Percentiles rank a stretch among this genome's conserved stretches.
phyloP scores from a whole-genome alignment of 1,139 yeast species.

The Meyerozyma sp. region DNA sequence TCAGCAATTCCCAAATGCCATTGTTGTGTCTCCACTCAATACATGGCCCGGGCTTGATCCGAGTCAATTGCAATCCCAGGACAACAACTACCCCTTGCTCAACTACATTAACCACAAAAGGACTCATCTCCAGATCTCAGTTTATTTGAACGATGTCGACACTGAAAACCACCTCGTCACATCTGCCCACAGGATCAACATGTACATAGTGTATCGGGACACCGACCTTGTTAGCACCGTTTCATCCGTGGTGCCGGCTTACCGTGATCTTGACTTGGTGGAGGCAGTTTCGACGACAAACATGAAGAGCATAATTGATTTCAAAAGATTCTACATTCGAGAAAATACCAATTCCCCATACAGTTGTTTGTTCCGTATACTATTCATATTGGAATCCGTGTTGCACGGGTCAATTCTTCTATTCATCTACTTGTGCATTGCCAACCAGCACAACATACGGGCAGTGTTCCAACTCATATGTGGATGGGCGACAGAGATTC shows the following conservation, averaged over 20 bases:
- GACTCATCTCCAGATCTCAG: not conserved
- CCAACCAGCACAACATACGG: slow-evolving; percentile 50
- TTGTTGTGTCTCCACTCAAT: not conserved
- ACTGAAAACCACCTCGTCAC: not conserved
- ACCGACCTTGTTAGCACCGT: not conserved
- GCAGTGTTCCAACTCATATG: slow-evolving; percentile 55
- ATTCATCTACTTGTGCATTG: slow-evolving; percentile 39
- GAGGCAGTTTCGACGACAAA: slow-evolving; percentile 6
- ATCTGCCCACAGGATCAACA: not conserved
- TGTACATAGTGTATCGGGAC: not conserved
- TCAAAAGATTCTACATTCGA: slow-evolving; percentile 17
- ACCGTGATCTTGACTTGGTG: slow-evolving; percentile 4
- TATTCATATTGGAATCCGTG: slow-evolving; percentile 7
- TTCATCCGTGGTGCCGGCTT: not conserved
- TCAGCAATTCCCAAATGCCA: not conserved
- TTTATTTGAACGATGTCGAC: not conserved
- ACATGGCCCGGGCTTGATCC: not conserved
- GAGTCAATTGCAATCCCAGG: not conserved
- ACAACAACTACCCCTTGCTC: not conserved
- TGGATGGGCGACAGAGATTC: slow-evolving; percentile 54
- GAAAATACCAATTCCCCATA: slow-evolving; percentile 10
- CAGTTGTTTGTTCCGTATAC: slow-evolving; percentile 7
- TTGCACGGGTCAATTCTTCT: slow-evolving; percentile 12
- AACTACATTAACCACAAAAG: not conserved
- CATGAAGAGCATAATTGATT: slow-evolving; percentile 15